Evolutionary conservation across 768 basidiomycete genomes (phyloP).

Genomic region (Tylopilus cervinicoccineus): DNA sequence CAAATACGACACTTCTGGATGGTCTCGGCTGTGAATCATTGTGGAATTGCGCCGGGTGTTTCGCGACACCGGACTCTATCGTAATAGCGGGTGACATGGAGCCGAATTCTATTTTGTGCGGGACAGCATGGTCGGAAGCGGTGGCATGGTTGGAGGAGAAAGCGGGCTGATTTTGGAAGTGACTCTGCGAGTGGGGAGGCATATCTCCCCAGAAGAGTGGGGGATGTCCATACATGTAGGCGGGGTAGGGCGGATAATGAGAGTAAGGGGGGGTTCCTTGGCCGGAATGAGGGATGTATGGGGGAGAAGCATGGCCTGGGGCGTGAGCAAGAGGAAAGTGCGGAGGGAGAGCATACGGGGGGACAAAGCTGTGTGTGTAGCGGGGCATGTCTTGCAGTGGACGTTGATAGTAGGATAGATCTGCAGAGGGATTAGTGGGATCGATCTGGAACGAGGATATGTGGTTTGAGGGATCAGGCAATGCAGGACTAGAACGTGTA

Average conservation of each 20-base stretch:
- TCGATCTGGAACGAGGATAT: slow-evolving; percentile 16
- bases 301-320: slow-evolving; percentile 24
- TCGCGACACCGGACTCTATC: slow-evolving; percentile 9
- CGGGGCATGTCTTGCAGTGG: slow-evolving; percentile 23
- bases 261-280: slow-evolving; percentile 34
- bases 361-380: slow-evolving; percentile 12
- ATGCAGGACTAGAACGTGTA: slow-evolving; percentile 17
- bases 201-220: slow-evolving; percentile 38
- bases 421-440: slow-evolving; percentile 3
- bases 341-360: slow-evolving; percentile 15
- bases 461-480: slow-evolving; percentile 13
- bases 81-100: slow-evolving; percentile 13
- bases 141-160: slow-evolving; percentile 6
- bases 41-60: slow-evolving; percentile 1
- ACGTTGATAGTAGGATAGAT: slow-evolving; percentile 16
- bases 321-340: slow-evolving; percentile 16
- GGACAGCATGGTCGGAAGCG: slow-evolving; percentile 11
- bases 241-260: slow-evolving; percentile 33
- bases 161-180: slow-evolving; percentile 18
- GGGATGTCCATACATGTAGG: slow-evolving; percentile 34
- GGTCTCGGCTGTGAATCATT: slow-evolving; percentile 7
- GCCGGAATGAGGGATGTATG: slow-evolving; percentile 23
- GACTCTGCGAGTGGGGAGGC: slow-evolving; percentile 9
- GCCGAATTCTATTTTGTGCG: slow-evolving; percentile 16
- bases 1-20: slow-evolving; percentile 44